phyloP scores from a whole-genome alignment of 179 eudicot species.

The Camellia oleifera region DNA sequence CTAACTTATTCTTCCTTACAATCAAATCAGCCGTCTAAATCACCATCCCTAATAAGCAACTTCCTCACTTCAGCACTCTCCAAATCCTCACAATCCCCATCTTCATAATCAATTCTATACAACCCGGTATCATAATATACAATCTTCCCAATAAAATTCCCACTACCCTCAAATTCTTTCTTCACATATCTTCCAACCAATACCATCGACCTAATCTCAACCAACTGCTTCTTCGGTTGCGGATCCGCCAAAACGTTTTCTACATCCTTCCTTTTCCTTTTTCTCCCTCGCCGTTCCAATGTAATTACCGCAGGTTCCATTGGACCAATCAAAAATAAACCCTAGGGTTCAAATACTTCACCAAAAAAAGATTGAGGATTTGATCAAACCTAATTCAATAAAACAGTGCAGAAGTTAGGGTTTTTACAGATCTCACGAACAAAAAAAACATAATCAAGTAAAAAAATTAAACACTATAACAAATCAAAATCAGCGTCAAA shows the following conservation, averaged over 20 bases:
- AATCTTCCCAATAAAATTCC: conserved; percentile 69
- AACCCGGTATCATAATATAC: conserved; percentile 60
- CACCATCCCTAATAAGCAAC: conserved; percentile 47
- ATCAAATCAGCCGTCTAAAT: conserved; percentile 51
- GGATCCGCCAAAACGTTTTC: conserved; percentile 34
- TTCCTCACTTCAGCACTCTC: conserved; percentile 58
- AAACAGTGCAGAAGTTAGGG: conserved; percentile 2
- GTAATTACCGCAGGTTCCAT: conserved; percentile 43
- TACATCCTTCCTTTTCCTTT: conserved; percentile 42
- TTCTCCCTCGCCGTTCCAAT: conserved; percentile 43
- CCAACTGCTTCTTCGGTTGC: conserved; percentile 38
- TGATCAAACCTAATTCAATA: conserved; percentile 14
- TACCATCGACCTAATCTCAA: conserved; percentile 35
- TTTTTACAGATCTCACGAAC: not conserved
- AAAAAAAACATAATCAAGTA: not conserved
- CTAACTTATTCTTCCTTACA: conserved; percentile 57
- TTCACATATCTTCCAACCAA: conserved; percentile 73
- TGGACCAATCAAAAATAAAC: not conserved
- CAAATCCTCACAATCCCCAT: conserved; percentile 93
- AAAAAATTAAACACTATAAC: not conserved
- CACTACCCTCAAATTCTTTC: conserved; percentile 73
- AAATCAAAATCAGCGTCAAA: not conserved
- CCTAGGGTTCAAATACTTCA: conserved; percentile 24
- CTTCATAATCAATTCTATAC: conserved; percentile 85
- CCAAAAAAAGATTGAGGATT: not conserved